These are phyloP conservation scores for Paradendryphiella salina DNA, from an alignment of 2,329 filamentous ascomycete genomes.

Conservation along the genomic window DNA sequence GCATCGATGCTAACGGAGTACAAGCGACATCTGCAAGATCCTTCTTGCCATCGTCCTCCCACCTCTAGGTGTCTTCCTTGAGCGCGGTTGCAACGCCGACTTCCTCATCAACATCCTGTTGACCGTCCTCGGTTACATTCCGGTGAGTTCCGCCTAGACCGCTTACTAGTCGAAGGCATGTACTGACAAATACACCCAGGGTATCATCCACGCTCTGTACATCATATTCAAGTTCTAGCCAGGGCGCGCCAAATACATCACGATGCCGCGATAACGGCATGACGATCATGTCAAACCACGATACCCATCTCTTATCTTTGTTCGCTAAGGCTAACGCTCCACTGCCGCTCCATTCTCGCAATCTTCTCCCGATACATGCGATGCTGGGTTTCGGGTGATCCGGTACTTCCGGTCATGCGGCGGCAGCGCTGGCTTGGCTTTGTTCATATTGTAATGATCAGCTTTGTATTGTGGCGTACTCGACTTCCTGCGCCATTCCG, in stretches of 20 bases:
- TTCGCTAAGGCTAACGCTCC: slow-evolving; percentile 6
- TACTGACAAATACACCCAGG: slow-evolving; percentile 26
- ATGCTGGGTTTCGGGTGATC: slow-evolving; percentile 1
- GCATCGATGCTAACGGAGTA: slow-evolving; percentile 17
- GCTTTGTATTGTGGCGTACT: slow-evolving; percentile 16
- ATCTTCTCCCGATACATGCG: slow-evolving; percentile 1
- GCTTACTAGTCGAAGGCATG: neutral
- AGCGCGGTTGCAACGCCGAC: slow-evolving; percentile 85
- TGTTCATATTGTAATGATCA: slow-evolving; percentile 12
- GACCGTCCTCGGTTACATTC: slow-evolving; percentile 64
- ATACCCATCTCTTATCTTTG: slow-evolving; percentile 39
- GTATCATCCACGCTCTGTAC: slow-evolving; percentile 92
- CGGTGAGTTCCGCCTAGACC: slow-evolving; percentile 48
- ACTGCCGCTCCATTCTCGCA: neutral
- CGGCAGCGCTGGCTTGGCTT: slow-evolving; percentile 7
- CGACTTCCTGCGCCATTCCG: slow-evolving; percentile 12
- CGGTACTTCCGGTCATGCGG: slow-evolving; percentile 7
- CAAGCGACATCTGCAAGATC: slow-evolving; percentile 76
- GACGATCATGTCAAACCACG: slow-evolving; percentile 27
- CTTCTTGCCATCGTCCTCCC: slow-evolving; percentile 88
- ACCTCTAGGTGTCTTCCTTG: slow-evolving; percentile 89
- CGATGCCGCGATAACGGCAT: slow-evolving; percentile 14
- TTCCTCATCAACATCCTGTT: slow-evolving; percentile 91
- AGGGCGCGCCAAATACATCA: slow-evolving; percentile 14
- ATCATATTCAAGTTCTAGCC: slow-evolving; percentile 86